phyloP scores from a whole-genome alignment of 2,329 filamentous ascomycete species.

The Hysterium pulicare region DNA sequence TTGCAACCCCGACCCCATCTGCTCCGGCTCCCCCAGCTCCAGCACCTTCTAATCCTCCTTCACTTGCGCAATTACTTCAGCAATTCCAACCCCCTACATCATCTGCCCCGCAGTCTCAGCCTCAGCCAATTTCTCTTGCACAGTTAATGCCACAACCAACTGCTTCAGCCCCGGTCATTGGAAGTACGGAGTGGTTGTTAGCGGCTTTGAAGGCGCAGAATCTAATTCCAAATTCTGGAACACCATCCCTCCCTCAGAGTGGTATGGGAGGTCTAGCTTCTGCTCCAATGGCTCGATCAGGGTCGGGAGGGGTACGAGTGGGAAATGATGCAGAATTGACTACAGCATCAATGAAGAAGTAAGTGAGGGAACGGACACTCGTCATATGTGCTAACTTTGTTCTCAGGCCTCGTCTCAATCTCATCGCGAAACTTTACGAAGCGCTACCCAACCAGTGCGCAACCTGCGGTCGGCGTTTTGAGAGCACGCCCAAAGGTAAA shows the following conservation, averaged over 20 bases:
- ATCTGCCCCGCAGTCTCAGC: conserved; percentile 13
- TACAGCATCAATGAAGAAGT: conserved; percentile 70
- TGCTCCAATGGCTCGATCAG: conserved; percentile 24
- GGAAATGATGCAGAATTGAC: conserved; percentile 58
- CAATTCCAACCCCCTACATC: conserved; percentile 6
- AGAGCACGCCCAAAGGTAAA: conserved; percentile 70
- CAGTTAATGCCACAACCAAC: conserved; percentile 18
- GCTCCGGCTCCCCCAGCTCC: conserved; percentile 6
- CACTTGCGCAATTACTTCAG: conserved; percentile 4
- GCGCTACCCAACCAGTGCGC: conserved; percentile 82
- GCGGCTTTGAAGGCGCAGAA: conserved; percentile 27
- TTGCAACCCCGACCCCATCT: background rate
- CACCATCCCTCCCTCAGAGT: conserved; percentile 21
- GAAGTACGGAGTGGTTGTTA: conserved; percentile 29
- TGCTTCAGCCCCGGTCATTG: conserved; percentile 13
- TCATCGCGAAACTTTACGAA: conserved; percentile 74
- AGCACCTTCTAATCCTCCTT: background rate
- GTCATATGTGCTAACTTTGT: conserved; percentile 2
- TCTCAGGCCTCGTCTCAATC: conserved; percentile 66
- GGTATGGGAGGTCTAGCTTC: conserved; percentile 24
- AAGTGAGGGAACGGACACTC: conserved; percentile 20
- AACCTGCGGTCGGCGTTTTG: conserved; percentile 87
- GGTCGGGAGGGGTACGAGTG: conserved; percentile 36
- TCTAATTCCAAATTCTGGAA: conserved; percentile 13
- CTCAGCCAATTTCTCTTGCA: conserved; percentile 6